phyloP scores from a whole-genome alignment of 768 basidiomycete species.

The Tulasnella sp. region DNA sequence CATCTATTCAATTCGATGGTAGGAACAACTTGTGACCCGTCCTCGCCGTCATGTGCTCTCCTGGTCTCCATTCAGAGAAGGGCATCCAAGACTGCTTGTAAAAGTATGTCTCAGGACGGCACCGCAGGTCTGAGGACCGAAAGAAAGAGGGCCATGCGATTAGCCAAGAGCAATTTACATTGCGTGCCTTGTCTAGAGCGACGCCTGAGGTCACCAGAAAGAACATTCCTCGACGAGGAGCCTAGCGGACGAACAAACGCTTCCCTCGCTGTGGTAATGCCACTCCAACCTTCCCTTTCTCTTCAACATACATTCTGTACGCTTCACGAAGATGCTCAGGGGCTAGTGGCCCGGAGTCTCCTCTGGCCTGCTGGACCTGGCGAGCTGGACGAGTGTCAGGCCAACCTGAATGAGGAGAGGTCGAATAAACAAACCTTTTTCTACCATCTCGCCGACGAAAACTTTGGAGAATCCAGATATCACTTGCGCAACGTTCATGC shows the following conservation, averaged over 20 bases:
- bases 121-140: neutral
- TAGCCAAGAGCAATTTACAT: neutral
- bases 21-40: neutral
- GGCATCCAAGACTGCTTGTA: neutral
- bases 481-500: conserved; percentile 79
- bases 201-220: neutral
- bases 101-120: neutral
- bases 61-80: no score
- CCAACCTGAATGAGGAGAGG: neutral
- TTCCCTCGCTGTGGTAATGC: conserved; percentile 62
- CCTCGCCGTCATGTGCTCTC: neutral
- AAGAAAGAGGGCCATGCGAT: neutral
- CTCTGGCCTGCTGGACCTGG: conserved; percentile 59
- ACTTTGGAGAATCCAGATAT: conserved; percentile 87
- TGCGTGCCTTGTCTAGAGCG: neutral
- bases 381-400: conserved; percentile 45
- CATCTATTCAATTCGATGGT: neutral
- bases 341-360: conserved; percentile 69
- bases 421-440: conserved; percentile 52
- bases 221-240: neutral
- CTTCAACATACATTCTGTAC: conserved; percentile 71
- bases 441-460: conserved; percentile 87
- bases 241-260: conserved; percentile 60
- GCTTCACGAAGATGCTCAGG: conserved; percentile 89
- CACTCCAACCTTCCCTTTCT: conserved; percentile 73